phyloP scores from a whole-genome alignment of 1,139 yeast genomes.

The Yamadazyma siamensis region DNA sequence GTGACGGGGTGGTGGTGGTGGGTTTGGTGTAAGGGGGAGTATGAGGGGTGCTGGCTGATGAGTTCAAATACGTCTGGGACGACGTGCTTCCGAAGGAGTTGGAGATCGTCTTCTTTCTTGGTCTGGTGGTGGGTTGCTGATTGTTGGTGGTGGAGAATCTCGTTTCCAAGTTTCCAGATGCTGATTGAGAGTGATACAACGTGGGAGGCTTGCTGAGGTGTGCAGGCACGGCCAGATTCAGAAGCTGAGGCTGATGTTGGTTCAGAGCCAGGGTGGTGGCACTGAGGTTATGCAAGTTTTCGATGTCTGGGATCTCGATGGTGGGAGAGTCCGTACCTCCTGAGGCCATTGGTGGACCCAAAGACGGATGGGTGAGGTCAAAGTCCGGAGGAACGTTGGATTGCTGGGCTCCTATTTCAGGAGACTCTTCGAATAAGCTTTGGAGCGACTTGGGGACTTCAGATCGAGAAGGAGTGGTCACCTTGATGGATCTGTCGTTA shows the following conservation, averaged over 20 bases:
- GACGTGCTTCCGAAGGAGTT: conserved; percentile 25
- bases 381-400: conserved; percentile 8
- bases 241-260: conserved; percentile 6
- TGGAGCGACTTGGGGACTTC: conserved; percentile 72
- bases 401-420: conserved; percentile 11
- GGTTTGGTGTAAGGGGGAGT: conserved; percentile 38
- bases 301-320: conserved; percentile 47
- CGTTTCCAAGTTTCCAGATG: conserved; percentile 42
- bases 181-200: conserved; percentile 47
- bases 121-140: conserved; percentile 18
- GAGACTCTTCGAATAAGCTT: conserved; percentile 58
- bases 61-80: conserved; percentile 3
- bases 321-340: conserved; percentile 39
- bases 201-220: conserved; percentile 45
- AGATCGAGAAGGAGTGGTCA: conserved; percentile 15
- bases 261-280: conserved; percentile 8
- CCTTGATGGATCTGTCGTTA: conserved; percentile 5
- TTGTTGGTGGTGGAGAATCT: conserved; percentile 23
- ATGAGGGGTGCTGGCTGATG: conserved; percentile 22
- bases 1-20: conserved; percentile 34
- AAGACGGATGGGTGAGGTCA: conserved; percentile 17
- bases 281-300: conserved; percentile 25
- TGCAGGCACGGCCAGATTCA: too few relatives aligned
- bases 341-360: conserved; percentile 10
- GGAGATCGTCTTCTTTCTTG: conserved; percentile 40